These are phyloP conservation scores for Otatea glauca DNA, from an alignment of 176 grass and related monocot species.

Conservation along the genomic window DNA sequence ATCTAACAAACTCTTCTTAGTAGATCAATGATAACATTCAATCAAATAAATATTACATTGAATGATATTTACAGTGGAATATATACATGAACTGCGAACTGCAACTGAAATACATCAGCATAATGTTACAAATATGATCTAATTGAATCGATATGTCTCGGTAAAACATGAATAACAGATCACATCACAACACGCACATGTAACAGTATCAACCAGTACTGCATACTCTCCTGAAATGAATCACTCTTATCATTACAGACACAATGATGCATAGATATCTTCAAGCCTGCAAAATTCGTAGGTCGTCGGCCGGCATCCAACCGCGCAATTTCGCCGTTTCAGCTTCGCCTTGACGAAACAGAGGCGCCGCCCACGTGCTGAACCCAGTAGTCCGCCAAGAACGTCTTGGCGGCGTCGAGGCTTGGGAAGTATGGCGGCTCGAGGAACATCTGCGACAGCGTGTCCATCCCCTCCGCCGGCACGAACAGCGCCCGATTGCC, in stretches of 20 bases:
- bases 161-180: constrained; percentile 6
- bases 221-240: constrained; percentile 9
- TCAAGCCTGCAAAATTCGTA: constrained; percentile 24
- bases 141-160: not conserved
- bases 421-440: constrained; percentile 94
- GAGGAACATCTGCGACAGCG: constrained; percentile 79
- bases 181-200: not conserved
- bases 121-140: not conserved
- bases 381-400: constrained; percentile 88
- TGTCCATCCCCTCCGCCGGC: constrained; percentile 67
- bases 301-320: not conserved
- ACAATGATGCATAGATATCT: not conserved
- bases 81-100: not conserved
- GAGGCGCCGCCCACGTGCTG: constrained; percentile 40
- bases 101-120: not conserved
- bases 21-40: not conserved
- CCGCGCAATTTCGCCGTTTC: constrained; percentile 20
- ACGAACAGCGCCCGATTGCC: constrained; percentile 62
- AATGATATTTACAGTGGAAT: constrained; percentile 2
- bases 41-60: not conserved
- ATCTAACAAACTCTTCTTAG: not conserved
- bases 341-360: constrained; percentile 40
- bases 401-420: constrained; percentile 92
- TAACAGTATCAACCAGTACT: not conserved
- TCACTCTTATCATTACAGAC: not conserved